Conservation (phyloP, 2,329 filamentous ascomycete species). For the Orbilia blumenaviensis region DNA sequence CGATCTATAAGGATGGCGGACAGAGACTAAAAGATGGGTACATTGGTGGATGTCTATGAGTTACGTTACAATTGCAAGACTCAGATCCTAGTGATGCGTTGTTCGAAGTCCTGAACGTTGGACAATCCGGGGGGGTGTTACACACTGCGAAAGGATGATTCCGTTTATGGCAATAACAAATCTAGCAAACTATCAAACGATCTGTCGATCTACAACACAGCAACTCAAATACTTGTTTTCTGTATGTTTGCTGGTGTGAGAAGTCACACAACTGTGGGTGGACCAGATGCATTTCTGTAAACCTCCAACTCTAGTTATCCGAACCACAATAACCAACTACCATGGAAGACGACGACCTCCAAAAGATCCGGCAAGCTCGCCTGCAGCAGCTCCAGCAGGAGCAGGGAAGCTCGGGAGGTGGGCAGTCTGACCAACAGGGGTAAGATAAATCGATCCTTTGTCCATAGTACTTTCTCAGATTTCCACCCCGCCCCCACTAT, state of each 20-base stretch:
- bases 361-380: constrained; percentile 86
- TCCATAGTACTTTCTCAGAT: not conserved
- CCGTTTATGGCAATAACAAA: not conserved
- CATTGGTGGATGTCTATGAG: no score
- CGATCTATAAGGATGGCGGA: no score
- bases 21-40: no score
- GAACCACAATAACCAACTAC: not conserved
- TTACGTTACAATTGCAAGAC: no score
- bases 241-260: not conserved
- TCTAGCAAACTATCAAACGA: not conserved
- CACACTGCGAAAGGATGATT: not conserved
- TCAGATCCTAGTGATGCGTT: not conserved
- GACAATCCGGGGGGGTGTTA: not conserved
- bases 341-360: constrained; percentile 53
- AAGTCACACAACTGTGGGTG: not conserved
- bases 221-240: no score
- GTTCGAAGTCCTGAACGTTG: not conserved
- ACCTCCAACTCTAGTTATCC: not conserved
- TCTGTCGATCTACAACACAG: not conserved
- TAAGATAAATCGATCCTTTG: constrained; percentile 66
- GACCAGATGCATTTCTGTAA: not conserved
- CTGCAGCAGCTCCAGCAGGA: constrained; percentile 89
- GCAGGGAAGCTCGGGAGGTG: constrained; percentile 64
- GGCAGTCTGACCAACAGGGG: constrained; percentile 63
- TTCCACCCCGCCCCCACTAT: constrained; percentile 59